A percentile compares a stretch with the other conserved stretches of the same genome.
Conservation (phyloP, 306 rosid species). For the Nissolia schottii region DNA sequence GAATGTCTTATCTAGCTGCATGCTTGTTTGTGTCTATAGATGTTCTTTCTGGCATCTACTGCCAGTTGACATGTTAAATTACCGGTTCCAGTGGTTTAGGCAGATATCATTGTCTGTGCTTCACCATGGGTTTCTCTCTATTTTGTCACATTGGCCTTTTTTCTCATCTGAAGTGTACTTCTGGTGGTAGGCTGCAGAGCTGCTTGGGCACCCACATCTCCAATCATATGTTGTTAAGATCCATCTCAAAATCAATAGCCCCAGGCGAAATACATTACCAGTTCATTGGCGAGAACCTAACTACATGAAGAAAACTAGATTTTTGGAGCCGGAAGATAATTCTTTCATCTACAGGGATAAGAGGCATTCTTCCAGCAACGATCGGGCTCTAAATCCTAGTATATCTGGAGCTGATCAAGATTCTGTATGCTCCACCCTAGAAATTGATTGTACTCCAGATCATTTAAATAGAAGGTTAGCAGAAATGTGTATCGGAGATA, state of each 20-base stretch:
- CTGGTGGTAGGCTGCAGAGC: constrained; percentile 78
- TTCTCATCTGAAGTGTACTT: constrained; percentile 38
- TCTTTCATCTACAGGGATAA: constrained; percentile 40
- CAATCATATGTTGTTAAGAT: constrained; percentile 75
- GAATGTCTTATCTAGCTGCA: neutral
- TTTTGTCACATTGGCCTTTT: constrained; percentile 14
- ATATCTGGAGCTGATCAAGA: constrained; percentile 78
- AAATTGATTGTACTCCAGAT: constrained; percentile 57
- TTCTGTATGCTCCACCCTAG: constrained; percentile 62
- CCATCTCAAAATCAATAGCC: constrained; percentile 77
- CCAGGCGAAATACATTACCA: constrained; percentile 59
- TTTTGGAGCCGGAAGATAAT: constrained; percentile 51
- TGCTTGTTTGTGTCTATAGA: neutral
- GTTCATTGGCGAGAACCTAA: constrained; percentile 53
- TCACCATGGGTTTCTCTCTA: constrained; percentile 8
- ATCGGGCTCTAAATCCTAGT: constrained; percentile 76
- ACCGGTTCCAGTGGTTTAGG: neutral
- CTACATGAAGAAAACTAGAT: constrained; percentile 68
- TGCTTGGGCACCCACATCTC: constrained; percentile 77
- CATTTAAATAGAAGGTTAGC: constrained; percentile 43
- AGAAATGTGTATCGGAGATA: constrained; percentile 39
- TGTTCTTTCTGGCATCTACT: neutral
- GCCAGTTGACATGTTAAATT: neutral
- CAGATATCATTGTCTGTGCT: neutral
- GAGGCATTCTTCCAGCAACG: constrained; percentile 57